phyloP scores from a whole-genome alignment of 768 basidiomycete species.

The Scleroderma bovista region DNA sequence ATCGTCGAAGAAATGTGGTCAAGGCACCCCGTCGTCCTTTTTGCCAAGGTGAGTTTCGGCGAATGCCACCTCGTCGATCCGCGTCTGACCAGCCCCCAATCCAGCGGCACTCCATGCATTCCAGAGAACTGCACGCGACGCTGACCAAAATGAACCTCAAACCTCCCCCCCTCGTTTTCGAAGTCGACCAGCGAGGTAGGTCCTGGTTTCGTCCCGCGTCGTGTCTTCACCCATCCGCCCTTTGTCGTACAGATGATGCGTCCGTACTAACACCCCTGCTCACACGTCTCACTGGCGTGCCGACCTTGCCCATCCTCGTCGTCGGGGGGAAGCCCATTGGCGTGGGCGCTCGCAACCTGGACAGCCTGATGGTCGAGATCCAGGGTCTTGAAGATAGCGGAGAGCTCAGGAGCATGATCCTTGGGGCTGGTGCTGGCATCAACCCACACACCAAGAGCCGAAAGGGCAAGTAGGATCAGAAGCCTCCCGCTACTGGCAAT shows the following conservation, averaged over 20 bases:
- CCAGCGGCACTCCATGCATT: conserved; percentile 58
- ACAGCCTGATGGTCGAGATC: conserved; percentile 40
- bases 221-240: background rate
- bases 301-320: conserved; percentile 61
- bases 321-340: conserved; percentile 60
- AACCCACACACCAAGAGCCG: conserved; percentile 49
- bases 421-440: conserved; percentile 53
- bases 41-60: conserved; percentile 51
- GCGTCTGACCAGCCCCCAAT: conserved; percentile 2
- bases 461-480: conserved; percentile 18
- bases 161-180: conserved; percentile 62
- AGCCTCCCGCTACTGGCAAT: too few relatives aligned
- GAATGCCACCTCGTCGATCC: background rate
- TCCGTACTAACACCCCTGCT: conserved; percentile 59
- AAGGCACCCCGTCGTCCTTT: conserved; percentile 69
- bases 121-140: conserved; percentile 61
- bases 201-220: background rate
- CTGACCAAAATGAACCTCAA: conserved; percentile 50
- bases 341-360: conserved; percentile 14
- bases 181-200: conserved; percentile 57
- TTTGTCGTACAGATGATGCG: conserved; percentile 44
- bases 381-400: conserved; percentile 44
- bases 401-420: conserved; percentile 45
- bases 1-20: conserved; percentile 67
- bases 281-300: conserved; percentile 48